These are phyloP conservation scores for Vaccinium myrtillus DNA, from an alignment of 148 eudicot species.

Conservation along the genomic window DNA sequence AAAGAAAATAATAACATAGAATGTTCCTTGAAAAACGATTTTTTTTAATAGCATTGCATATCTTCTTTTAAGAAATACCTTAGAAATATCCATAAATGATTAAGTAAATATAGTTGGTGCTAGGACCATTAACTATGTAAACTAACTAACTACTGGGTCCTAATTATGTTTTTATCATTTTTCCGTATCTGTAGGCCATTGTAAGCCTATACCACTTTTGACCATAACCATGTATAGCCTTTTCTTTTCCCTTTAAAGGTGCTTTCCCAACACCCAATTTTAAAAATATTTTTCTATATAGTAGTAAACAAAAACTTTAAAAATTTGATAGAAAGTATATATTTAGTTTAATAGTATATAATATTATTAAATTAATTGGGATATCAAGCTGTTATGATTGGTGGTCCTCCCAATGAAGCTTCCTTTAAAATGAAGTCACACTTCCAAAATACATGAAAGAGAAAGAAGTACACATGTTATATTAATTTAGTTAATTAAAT, in stretches of 20 bases:
- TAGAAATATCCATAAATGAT: background rate
- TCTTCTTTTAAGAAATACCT: background rate
- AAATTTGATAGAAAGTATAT: too few species aligned
- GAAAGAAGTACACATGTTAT: background rate
- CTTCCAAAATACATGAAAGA: background rate
- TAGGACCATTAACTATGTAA: slow-evolving; percentile 9
- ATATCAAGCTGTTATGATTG: slow-evolving; percentile 25
- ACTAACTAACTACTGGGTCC: background rate
- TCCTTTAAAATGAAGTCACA: slow-evolving; percentile 12
- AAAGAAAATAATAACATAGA: background rate
- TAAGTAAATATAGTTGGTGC: background rate
- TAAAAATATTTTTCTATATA: background rate
- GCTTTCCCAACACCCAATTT: background rate
- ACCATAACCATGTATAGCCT: slow-evolving; percentile 20
- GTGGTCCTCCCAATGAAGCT: slow-evolving; percentile 21
- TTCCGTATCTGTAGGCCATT: slow-evolving; percentile 6
- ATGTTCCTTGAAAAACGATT: background rate
- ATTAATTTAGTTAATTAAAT: background rate
- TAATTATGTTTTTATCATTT: background rate
- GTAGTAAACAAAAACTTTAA: background rate
- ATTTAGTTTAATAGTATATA: background rate
- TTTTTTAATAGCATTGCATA: background rate
- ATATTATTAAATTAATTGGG: slow-evolving; percentile 10
- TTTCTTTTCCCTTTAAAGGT: slow-evolving; percentile 23
- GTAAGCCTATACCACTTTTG: slow-evolving; percentile 25